Percentiles rank a stretch among this genome's conserved stretches.
phyloP scores from a whole-genome alignment of 129 eudicot species.

The Calendula officinalis region DNA sequence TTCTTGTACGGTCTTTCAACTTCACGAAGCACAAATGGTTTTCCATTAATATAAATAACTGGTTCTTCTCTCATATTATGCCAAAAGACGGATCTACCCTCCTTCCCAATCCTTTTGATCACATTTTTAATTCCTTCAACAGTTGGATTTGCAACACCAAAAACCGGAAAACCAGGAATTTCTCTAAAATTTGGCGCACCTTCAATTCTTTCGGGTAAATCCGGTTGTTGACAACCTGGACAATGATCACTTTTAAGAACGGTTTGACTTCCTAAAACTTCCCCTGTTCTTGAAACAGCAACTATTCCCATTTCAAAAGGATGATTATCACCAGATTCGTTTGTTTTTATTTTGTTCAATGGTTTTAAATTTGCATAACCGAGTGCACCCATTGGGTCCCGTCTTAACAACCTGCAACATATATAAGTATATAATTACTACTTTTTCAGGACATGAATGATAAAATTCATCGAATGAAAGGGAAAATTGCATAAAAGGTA shows the following conservation, averaged over 20 bases:
- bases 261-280: constrained; percentile 96
- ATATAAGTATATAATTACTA: constrained; percentile 1
- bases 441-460: constrained; percentile 12
- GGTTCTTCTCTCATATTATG: constrained; percentile 99
- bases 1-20: constrained; percentile 97
- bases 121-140: constrained; percentile 88
- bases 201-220: constrained; percentile 79
- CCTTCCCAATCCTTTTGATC: constrained; percentile 71
- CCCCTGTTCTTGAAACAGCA: constrained; percentile 85
- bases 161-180: constrained; percentile 91
- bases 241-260: constrained; percentile 96
- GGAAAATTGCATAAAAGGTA: background rate
- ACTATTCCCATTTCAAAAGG: constrained; percentile 87
- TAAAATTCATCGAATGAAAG: background rate
- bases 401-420: constrained; percentile 69
- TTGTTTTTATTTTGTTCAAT: constrained; percentile 33
- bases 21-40: constrained; percentile 96
- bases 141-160: constrained; percentile 96
- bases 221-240: constrained; percentile 91
- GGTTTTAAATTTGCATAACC: constrained; percentile 63
- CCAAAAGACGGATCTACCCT: constrained; percentile 89
- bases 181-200: constrained; percentile 98
- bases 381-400: constrained; percentile 99
- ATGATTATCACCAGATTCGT: constrained; percentile 56
- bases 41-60: constrained; percentile 90